Percentiles rank a stretch among this genome's conserved stretches.
phyloP scores from a whole-genome alignment of 257 asterid genomes.

The Nicotiana tomentosiformis region DNA sequence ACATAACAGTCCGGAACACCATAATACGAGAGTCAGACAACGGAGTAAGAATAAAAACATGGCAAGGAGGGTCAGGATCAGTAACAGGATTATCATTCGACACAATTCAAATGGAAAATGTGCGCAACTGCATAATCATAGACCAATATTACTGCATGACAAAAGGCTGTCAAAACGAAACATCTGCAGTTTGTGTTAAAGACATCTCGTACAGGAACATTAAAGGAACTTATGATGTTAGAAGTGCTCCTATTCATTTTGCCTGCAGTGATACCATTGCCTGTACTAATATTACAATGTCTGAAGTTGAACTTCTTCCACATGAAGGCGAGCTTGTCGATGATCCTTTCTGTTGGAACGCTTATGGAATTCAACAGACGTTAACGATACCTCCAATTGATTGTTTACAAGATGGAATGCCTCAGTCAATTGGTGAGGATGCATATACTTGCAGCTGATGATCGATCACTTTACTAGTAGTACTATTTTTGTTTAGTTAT shows the following conservation, averaged over 20 bases:
- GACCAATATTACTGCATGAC: slow-evolving; percentile 91
- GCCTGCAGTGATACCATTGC: slow-evolving; percentile 86
- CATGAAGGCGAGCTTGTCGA: slow-evolving; percentile 71
- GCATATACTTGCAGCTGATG: slow-evolving; percentile 35
- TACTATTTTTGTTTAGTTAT: neutral
- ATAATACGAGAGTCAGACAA: slow-evolving; percentile 69
- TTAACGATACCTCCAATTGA: slow-evolving; percentile 87
- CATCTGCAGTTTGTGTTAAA: slow-evolving; percentile 65
- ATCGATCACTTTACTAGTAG: neutral
- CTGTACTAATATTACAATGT: slow-evolving; percentile 89
- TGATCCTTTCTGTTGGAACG: slow-evolving; percentile 99
- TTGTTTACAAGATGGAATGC: slow-evolving; percentile 77
- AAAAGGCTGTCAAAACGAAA: slow-evolving; percentile 68
- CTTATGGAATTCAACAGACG: slow-evolving; percentile 79
- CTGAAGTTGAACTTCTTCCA: slow-evolving; percentile 86
- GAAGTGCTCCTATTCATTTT: slow-evolving; percentile 86
- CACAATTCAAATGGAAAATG: slow-evolving; percentile 88
- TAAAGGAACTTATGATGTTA: slow-evolving; percentile 86
- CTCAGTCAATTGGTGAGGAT: slow-evolving; percentile 41
- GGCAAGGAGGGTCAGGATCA: slow-evolving; percentile 98
- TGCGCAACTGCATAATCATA: slow-evolving; percentile 70
- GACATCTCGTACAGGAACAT: slow-evolving; percentile 66
- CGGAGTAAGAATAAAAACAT: slow-evolving; percentile 83
- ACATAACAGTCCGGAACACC: slow-evolving; percentile 69
- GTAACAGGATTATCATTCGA: slow-evolving; percentile 66